These are phyloP conservation scores for Suillus placidus DNA, from an alignment of 768 basidiomycete species.

Conservation along the genomic window DNA sequence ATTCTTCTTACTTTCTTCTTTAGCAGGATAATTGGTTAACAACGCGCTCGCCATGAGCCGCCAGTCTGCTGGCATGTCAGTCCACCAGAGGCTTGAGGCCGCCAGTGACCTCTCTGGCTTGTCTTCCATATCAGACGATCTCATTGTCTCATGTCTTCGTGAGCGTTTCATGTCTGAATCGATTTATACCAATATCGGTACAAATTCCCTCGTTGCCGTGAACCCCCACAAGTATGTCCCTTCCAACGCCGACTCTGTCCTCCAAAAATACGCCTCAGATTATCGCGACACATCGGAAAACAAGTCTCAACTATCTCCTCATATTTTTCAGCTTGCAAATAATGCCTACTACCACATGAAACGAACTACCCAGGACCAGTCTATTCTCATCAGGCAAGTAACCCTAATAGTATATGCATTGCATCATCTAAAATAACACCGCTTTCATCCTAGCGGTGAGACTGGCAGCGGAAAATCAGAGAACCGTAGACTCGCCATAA, in stretches of 20 bases:
- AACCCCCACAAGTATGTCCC: constrained; percentile 93
- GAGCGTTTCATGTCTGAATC: constrained; percentile 85
- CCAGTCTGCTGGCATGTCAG: constrained; percentile 47
- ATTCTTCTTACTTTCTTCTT: constrained; percentile 3
- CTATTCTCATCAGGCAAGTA: constrained; percentile 79
- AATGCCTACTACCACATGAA: constrained; percentile 97
- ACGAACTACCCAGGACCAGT: constrained; percentile 91
- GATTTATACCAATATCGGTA: constrained; percentile 76
- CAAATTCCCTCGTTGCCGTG: constrained; percentile 77
- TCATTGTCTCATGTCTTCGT: constrained; percentile 81
- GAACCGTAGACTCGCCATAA: constrained; percentile 86
- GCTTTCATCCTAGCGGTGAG: constrained; percentile 65
- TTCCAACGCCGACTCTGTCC: constrained; percentile 78
- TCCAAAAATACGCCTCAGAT: constrained; percentile 86
- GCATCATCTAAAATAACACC: constrained; percentile 4
- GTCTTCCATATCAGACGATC: constrained; percentile 74
- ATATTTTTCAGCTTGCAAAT: constrained; percentile 90
- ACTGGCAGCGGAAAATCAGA: constrained; percentile 95
- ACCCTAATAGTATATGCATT: not conserved
- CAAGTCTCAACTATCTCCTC: constrained; percentile 69
- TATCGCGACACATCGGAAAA: constrained; percentile 75
- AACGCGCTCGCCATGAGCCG: constrained; percentile 35
- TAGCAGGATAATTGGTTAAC: constrained; percentile 6
- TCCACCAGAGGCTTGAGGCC: constrained; percentile 73
- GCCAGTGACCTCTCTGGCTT: constrained; percentile 71